A percentile compares a stretch with the other conserved stretches of the same genome.
phyloP scores from a whole-genome alignment of 2,329 filamentous ascomycete genomes.

The Chrysoporthe austroafricana region DNA sequence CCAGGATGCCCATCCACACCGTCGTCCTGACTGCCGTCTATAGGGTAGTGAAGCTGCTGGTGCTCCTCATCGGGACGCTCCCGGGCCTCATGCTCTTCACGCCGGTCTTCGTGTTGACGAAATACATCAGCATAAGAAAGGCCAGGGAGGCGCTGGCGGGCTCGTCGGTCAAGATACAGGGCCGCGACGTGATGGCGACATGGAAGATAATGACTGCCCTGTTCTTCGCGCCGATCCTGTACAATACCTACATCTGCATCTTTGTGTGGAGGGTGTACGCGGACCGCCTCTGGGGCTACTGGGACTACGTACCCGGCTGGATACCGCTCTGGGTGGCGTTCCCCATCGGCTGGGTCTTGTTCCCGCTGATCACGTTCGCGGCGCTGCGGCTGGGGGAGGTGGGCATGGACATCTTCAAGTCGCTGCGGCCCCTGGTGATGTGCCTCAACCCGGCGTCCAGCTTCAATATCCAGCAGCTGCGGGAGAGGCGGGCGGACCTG shows the following conservation, averaged over 20 bases:
- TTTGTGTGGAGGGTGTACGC: slow-evolving; percentile 78
- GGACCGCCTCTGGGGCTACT: slow-evolving; percentile 82
- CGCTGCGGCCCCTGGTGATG: slow-evolving; percentile 82
- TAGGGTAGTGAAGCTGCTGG: slow-evolving; percentile 74
- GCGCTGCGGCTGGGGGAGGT: slow-evolving; percentile 94
- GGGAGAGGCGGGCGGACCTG: slow-evolving; percentile 72
- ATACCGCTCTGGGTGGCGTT: slow-evolving; percentile 80
- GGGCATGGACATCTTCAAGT: slow-evolving; percentile 99
- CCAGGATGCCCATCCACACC: slow-evolving; percentile 76
- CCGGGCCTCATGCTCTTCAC: slow-evolving; percentile 87
- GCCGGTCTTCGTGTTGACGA: slow-evolving; percentile 83
- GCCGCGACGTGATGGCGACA: slow-evolving; percentile 86
- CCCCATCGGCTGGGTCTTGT: slow-evolving; percentile 75
- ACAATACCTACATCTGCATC: slow-evolving; percentile 77
- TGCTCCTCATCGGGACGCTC: slow-evolving; percentile 80
- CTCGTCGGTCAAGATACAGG: slow-evolving; percentile 86
- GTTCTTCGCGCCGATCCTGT: slow-evolving; percentile 79
- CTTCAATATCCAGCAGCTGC: slow-evolving; percentile 81
- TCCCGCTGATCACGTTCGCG: slow-evolving; percentile 88
- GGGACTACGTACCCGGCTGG: slow-evolving; percentile 79
- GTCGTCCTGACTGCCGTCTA: slow-evolving; percentile 80
- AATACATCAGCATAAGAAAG: slow-evolving; percentile 80
- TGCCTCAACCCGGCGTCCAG: slow-evolving; percentile 83
- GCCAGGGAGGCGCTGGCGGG: slow-evolving; percentile 82
- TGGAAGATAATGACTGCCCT: slow-evolving; percentile 93